Evolutionary conservation across 179 eudicot genomes (phyloP), one percentile per base, ranked within the genome.

Genomic region (Silene vulgaris): DNA sequence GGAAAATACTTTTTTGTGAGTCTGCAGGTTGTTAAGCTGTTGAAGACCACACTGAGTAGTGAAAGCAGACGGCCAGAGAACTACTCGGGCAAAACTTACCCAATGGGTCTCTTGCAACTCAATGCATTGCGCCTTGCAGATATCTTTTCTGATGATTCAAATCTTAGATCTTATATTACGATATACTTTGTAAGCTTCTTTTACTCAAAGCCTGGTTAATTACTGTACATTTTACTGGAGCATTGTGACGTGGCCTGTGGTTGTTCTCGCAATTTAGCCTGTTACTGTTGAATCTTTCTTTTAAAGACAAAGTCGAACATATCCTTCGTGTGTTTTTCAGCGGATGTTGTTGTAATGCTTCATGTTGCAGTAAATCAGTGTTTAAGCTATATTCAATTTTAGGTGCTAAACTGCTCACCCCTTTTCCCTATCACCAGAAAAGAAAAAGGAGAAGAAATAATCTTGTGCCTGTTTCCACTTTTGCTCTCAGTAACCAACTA

Each of bases 61-160:
- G 83, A 85, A 64, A 75, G 72, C 69, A 85, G 80, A 76, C 80
- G 73, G 74, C 80, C 66, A 61, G 73, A 35, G 40, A 72, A 81
- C 77, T 67, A 74, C 75, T 77, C 83, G 37, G 88, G 85, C 32
- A 85, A 80, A 78, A 78, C 75, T 63, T 82, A 85, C 63, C 97
- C 93, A 21, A 90, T 72, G 75, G 99, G 97, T 48, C 90, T 87
- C 74, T 80, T 95, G 86, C 93, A 87, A 77, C 90, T 95, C 73
- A 95, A 90, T 85, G 89, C 96, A 63, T 84, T 95, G 86, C 99
- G 99, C 69, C 80, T 92, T 77, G 84, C 90, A 50, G 99, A 95
- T 77, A 86, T 95, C 72, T 88, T 95, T 82, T 95, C 99, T 54
- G 99, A 95, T 86, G 99, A 95, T 85, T 92, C 99, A 72, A 95